Percentiles rank a stretch among this genome's conserved stretches.
These are phyloP conservation scores for Trifolium dubium DNA, from an alignment of 306 rosid species.

Conservation along the genomic window DNA sequence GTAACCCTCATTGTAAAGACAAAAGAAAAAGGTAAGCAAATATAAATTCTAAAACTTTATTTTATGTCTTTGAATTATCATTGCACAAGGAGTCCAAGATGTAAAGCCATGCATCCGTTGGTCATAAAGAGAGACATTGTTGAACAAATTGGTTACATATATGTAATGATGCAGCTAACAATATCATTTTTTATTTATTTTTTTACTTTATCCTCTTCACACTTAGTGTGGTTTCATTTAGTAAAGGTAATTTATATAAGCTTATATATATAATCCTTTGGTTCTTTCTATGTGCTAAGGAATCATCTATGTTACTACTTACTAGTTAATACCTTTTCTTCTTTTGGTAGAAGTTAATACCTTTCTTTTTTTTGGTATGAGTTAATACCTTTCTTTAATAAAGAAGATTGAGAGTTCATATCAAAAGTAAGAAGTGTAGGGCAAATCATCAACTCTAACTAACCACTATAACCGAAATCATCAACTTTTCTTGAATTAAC, in stretches of 20 bases:
- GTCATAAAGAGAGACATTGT: conserved; percentile 51
- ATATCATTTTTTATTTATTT: background rate
- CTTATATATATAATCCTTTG: conserved; percentile 37
- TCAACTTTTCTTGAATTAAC: too few species aligned
- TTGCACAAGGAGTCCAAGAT: conserved; percentile 40
- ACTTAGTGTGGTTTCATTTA: conserved; percentile 36
- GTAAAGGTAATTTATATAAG: conserved; percentile 50
- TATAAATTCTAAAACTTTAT: conserved; percentile 25
- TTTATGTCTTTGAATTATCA: conserved; percentile 29
- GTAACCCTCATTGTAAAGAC: conserved; percentile 61
- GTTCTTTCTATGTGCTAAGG: conserved; percentile 43
- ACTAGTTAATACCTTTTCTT: background rate
- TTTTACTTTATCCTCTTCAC: conserved; percentile 48
- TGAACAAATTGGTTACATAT: conserved; percentile 42
- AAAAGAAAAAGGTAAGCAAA: conserved; percentile 44
- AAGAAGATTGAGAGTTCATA: conserved; percentile 31
- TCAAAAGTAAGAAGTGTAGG: conserved; percentile 38
- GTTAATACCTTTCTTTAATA: conserved; percentile 36
- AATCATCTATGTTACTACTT: conserved; percentile 40
- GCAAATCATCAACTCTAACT: conserved; percentile 62
- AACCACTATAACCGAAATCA: conserved; percentile 72
- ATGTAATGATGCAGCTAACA: conserved; percentile 28
- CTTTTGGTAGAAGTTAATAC: too few species aligned
- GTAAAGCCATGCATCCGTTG: conserved; percentile 45
- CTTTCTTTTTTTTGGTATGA: background rate